A percentile compares a stretch with the other conserved stretches of the same genome.
Conservation (phyloP, 495 filamentous ascomycete genomes). For the Penicillium goetzii region DNA sequence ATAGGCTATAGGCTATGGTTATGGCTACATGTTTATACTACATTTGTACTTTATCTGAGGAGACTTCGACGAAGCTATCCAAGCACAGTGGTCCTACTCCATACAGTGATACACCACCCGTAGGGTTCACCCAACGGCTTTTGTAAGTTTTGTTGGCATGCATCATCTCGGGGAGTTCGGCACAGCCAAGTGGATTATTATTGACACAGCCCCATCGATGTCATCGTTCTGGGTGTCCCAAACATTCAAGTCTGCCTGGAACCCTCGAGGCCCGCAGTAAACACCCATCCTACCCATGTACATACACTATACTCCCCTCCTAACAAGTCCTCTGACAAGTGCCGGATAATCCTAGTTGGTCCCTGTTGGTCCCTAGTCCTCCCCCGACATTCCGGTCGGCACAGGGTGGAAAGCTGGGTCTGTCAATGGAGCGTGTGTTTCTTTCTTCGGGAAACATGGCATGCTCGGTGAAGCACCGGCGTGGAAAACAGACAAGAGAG, state of each 20-base stretch:
- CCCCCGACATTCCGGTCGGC: conserved; percentile 7
- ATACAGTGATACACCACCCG: too few species aligned
- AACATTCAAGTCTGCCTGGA: conserved; percentile 6
- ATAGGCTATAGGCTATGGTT: background rate
- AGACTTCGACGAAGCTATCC: background rate
- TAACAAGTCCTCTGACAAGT: background rate
- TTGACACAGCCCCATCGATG: conserved; percentile 31
- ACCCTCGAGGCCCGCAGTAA: conserved; percentile 5
- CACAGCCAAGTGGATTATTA: conserved; percentile 16
- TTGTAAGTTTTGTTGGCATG: background rate
- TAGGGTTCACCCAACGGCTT: conserved; percentile 1
- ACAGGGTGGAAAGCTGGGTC: background rate
- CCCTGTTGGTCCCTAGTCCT: background rate
- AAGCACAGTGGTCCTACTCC: background rate
- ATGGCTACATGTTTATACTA: background rate
- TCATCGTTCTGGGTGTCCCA: conserved; percentile 22
- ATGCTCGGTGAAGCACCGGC: conserved; percentile 18
- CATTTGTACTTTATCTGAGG: background rate
- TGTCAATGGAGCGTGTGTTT: conserved; percentile 16
- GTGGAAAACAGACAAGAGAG: conserved; percentile 28
- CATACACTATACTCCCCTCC: background rate
- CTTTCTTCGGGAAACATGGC: conserved; percentile 14
- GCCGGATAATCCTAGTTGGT: background rate
- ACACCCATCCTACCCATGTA: background rate
- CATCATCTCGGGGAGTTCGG: conserved; percentile 15